Percentiles rank a stretch among this genome's conserved stretches.
Conservation (phyloP, 164 flowering plant genomes). For the Sextonia rubra region DNA sequence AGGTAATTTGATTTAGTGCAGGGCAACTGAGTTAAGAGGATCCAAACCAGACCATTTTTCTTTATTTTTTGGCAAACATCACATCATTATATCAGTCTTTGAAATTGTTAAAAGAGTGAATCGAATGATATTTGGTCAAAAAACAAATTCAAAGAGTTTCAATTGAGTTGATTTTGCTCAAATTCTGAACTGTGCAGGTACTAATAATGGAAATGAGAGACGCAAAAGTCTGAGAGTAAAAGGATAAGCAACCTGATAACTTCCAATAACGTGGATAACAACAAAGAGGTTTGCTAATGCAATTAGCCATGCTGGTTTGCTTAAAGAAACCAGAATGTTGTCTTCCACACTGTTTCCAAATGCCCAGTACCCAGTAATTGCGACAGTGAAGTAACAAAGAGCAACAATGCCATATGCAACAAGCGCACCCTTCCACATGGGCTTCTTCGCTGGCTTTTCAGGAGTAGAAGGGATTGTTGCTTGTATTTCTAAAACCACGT, state of each 20-base stretch:
- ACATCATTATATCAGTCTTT: too few species aligned
- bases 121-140: neutral
- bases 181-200: neutral
- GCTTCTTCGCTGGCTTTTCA: slow-evolving; percentile 51
- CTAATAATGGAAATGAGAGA: neutral
- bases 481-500: slow-evolving; percentile 68
- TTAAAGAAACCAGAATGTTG: slow-evolving; percentile 44
- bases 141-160: neutral
- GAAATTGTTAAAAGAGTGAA: neutral
- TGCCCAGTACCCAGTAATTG: slow-evolving; percentile 41
- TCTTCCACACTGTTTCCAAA: slow-evolving; percentile 53
- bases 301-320: slow-evolving; percentile 55
- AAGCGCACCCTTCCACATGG: slow-evolving; percentile 65
- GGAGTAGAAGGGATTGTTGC: slow-evolving; percentile 70
- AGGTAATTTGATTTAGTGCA: too few species aligned
- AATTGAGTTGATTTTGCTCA: neutral
- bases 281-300: slow-evolving; percentile 56
- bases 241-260: slow-evolving; percentile 45
- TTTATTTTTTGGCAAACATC: too few species aligned
- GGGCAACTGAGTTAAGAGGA: too few species aligned
- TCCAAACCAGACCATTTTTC: too few species aligned
- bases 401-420: slow-evolving; percentile 45
- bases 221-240: neutral
- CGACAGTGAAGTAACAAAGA: slow-evolving; percentile 50
- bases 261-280: slow-evolving; percentile 51